Evolutionary conservation across 2,329 filamentous ascomycete species (phyloP).

Genomic region (Trichophyton equinum): DNA sequence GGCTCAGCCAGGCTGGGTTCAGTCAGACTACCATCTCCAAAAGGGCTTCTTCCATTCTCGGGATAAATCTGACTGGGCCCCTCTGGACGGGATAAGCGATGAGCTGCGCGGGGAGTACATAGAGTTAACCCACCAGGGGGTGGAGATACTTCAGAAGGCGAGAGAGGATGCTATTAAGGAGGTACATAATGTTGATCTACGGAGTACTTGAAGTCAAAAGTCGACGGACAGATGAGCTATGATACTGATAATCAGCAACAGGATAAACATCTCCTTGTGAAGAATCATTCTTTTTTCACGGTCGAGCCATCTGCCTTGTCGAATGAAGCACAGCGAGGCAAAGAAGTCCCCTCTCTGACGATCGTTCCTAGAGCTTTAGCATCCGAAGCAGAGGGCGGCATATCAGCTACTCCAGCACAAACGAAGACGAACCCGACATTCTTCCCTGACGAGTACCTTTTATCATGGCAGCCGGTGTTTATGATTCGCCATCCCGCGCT

Average conservation of each 20-base stretch:
- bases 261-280: not conserved
- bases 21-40: not conserved
- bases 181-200: not conserved
- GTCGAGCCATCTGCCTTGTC: not conserved
- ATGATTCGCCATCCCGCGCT: slow-evolving; percentile 30
- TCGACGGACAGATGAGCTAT: not conserved
- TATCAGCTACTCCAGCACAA: slow-evolving; percentile 7
- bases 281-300: not conserved
- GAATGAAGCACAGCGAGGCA: not conserved
- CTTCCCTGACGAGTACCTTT: slow-evolving; percentile 25
- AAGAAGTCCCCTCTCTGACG: not conserved
- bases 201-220: not conserved
- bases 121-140: not conserved
- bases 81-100: not conserved
- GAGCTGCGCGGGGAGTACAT: not conserved
- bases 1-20: not conserved
- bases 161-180: not conserved
- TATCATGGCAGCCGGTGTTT: slow-evolving; percentile 22
- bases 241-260: not conserved
- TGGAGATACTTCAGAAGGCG: not conserved
- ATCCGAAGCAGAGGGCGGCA: slow-evolving; percentile 4
- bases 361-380: not conserved
- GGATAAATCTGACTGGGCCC: not conserved
- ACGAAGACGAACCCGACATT: slow-evolving; percentile 20
- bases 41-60: not conserved